Conservation (phyloP, 495 filamentous ascomycete genomes). For the Daldinia grandis region DNA sequence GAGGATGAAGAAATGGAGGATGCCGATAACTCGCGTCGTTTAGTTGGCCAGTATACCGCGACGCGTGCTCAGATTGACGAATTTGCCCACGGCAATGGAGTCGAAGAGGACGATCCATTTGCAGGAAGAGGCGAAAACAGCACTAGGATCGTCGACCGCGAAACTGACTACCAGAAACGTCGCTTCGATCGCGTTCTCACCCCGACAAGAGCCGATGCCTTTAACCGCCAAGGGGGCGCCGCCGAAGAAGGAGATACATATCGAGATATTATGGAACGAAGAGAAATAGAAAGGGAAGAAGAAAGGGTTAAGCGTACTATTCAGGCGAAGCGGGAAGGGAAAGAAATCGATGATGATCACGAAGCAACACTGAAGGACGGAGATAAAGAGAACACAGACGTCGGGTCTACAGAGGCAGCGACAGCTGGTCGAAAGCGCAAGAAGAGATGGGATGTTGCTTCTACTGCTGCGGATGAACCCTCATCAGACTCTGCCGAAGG, state of each 20-base stretch:
- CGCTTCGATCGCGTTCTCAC: constrained; percentile 87
- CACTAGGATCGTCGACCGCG: constrained; percentile 86
- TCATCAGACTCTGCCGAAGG: constrained; percentile 60
- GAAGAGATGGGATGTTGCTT: constrained; percentile 88
- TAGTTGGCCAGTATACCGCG: constrained; percentile 98
- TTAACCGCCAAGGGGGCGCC: constrained; percentile 74
- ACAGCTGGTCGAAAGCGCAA: constrained; percentile 79
- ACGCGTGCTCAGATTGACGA: constrained; percentile 91
- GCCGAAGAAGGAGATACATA: constrained; percentile 75
- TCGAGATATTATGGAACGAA: constrained; percentile 87
- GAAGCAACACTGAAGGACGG: constrained; percentile 74
- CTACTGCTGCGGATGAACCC: constrained; percentile 58
- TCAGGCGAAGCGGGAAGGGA: constrained; percentile 73
- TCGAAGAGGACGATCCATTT: constrained; percentile 92
- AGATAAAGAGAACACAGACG: constrained; percentile 77
- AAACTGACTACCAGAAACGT: constrained; percentile 98
- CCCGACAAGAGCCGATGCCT: constrained; percentile 88
- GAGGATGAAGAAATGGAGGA: constrained; percentile 89
- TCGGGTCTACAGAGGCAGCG: constrained; percentile 71
- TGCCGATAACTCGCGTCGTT: constrained; percentile 73
- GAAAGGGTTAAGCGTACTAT: constrained; percentile 85
- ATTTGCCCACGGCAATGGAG: constrained; percentile 83
- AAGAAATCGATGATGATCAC: constrained; percentile 60
- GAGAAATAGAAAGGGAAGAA: constrained; percentile 94
- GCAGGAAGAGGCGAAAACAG: constrained; percentile 82